These are phyloP conservation scores for Nemania sp. DNA, from an alignment of 2,329 filamentous ascomycete species.

Conservation along the genomic window DNA sequence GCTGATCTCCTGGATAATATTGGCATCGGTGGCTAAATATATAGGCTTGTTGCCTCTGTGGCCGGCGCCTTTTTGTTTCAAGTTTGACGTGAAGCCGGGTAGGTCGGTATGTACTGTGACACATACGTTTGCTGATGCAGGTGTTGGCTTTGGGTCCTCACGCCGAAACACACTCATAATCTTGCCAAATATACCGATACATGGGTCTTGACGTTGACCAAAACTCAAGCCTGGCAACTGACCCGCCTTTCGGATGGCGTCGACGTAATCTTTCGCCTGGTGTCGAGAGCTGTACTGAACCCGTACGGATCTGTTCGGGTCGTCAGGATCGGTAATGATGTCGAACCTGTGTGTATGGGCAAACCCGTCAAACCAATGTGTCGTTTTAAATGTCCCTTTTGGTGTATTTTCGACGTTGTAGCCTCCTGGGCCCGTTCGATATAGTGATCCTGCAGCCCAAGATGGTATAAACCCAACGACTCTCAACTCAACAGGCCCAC, in stretches of 20 bases:
- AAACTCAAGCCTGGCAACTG: constrained; percentile 70
- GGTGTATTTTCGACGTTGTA: constrained; percentile 70
- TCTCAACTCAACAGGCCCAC: constrained; percentile 70
- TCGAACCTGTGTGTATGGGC: constrained; percentile 79
- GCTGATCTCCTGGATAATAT: constrained; percentile 71
- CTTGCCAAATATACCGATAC: constrained; percentile 78
- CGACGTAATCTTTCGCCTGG: constrained; percentile 73
- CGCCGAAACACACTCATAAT: constrained; percentile 69
- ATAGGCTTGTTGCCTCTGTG: constrained; percentile 60
- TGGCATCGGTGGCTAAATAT: constrained; percentile 68
- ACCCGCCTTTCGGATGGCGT: constrained; percentile 71
- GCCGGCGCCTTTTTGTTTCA: constrained; percentile 43
- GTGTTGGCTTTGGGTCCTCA: constrained; percentile 43
- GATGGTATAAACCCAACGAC: constrained; percentile 75
- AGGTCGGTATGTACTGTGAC: constrained; percentile 75
- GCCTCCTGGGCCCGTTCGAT: constrained; percentile 78
- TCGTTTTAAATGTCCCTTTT: constrained; percentile 69
- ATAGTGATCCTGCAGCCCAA: constrained; percentile 78
- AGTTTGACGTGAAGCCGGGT: constrained; percentile 62
- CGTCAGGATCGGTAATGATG: constrained; percentile 60
- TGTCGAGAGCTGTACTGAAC: constrained; percentile 79
- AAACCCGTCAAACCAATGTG: constrained; percentile 87
- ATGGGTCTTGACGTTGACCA: constrained; percentile 78
- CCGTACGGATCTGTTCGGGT: constrained; percentile 47
- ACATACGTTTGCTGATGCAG: constrained; percentile 67